Percentiles rank a stretch among this genome's conserved stretches.
These are phyloP conservation scores for Fomitopsis schrenkii DNA, from an alignment of 1,284 basidiomycete species.

Conservation along the genomic window DNA sequence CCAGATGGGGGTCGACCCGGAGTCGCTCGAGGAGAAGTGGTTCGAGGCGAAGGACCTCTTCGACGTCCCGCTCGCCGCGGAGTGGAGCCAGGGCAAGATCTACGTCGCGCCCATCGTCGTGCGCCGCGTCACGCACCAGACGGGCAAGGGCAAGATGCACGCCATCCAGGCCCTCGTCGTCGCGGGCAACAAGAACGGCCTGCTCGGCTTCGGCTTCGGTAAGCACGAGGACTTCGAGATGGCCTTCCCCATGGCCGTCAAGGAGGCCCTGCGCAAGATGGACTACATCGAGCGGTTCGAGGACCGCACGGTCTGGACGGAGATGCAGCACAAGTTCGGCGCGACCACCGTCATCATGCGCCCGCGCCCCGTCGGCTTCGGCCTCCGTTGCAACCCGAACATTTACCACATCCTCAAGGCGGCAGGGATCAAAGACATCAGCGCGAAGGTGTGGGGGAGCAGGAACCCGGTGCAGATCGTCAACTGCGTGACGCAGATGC, in stretches of 20 bases:
- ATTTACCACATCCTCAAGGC: slow-evolving; percentile 89
- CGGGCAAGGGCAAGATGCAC: slow-evolving; percentile 80
- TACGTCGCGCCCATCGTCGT: slow-evolving; percentile 56
- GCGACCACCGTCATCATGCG: slow-evolving; percentile 83
- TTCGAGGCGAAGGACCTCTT: slow-evolving; percentile 6
- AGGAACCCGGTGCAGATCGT: slow-evolving; percentile 71
- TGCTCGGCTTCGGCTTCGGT: slow-evolving; percentile 89
- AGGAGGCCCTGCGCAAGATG: slow-evolving; percentile 81
- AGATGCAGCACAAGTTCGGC: slow-evolving; percentile 82
- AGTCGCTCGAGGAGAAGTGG: slow-evolving; percentile 8
- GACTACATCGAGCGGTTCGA: slow-evolving; percentile 91
- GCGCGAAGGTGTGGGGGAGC: slow-evolving; percentile 92
- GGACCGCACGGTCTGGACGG: slow-evolving; percentile 86
- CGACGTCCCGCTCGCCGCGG: slow-evolving; percentile 12
- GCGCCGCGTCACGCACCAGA: slow-evolving; percentile 75
- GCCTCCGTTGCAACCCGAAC: slow-evolving; percentile 85
- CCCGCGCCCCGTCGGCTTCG: slow-evolving; percentile 91
- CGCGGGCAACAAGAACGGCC: slow-evolving; percentile 82
- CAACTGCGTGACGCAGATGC: slow-evolving; percentile 58
- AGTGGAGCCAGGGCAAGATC: slow-evolving; percentile 31
- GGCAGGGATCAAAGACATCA: slow-evolving; percentile 91
- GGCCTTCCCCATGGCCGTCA: slow-evolving; percentile 63
- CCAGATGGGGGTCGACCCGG: slow-evolving; percentile 2
- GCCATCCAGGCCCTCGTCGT: slow-evolving; percentile 69
- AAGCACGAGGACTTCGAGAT: slow-evolving; percentile 57